phyloP scores from a whole-genome alignment of 768 basidiomycete genomes.

The Termitomyces sp. region DNA sequence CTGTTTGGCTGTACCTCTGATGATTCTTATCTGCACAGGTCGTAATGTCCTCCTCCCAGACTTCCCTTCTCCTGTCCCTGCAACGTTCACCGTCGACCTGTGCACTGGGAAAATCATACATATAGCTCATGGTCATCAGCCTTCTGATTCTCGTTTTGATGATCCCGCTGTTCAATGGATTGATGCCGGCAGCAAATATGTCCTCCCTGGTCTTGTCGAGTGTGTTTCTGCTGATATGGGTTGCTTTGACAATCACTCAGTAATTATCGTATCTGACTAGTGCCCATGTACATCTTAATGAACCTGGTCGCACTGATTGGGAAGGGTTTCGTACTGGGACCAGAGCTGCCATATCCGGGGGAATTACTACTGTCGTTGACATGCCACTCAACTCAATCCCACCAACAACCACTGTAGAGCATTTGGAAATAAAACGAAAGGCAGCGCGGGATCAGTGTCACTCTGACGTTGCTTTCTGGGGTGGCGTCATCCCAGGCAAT shows the following conservation, averaged over 20 bases:
- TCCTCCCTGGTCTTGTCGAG: conserved; percentile 84
- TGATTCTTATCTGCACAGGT: conserved; percentile 40
- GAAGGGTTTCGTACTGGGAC: conserved; percentile 95
- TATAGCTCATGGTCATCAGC: conserved; percentile 31
- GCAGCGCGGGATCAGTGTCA: conserved; percentile 72
- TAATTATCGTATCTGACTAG: conserved; percentile 29
- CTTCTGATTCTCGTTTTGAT: conserved; percentile 23
- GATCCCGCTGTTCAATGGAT: conserved; percentile 33
- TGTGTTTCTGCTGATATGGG: conserved; percentile 27
- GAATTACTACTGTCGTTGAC: conserved; percentile 93
- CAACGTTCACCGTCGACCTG: conserved; percentile 59
- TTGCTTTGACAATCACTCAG: conserved; percentile 4
- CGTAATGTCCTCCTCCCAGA: conserved; percentile 55
- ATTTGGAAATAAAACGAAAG: conserved; percentile 65
- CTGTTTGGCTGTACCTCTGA: background rate
- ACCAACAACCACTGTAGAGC: conserved; percentile 81
- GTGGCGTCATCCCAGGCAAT: conserved; percentile 91
- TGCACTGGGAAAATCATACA: conserved; percentile 55
- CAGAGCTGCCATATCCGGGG: conserved; percentile 83
- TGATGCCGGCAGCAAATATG: conserved; percentile 49
- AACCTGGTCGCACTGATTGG: conserved; percentile 91
- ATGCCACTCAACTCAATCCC: conserved; percentile 99
- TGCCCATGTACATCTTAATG: conserved; percentile 90
- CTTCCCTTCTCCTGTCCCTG: conserved; percentile 42
- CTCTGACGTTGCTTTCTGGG: conserved; percentile 90